These are phyloP conservation scores for Candida sp. DNA, from an alignment of 1,139 yeast species.

Conservation along the genomic window DNA sequence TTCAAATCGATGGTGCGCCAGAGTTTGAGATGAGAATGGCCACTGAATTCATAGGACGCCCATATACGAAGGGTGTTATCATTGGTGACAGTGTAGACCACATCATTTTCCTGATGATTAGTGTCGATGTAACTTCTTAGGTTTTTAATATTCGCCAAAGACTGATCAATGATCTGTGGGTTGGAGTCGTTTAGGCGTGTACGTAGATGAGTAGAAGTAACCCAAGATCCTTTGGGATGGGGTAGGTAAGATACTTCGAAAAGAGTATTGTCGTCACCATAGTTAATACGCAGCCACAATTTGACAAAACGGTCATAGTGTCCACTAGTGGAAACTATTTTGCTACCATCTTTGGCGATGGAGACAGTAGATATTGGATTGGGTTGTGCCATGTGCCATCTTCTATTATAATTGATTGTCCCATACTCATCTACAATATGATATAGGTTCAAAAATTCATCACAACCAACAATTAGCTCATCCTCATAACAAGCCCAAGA, in stretches of 20 bases:
- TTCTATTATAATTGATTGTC: constrained; percentile 21
- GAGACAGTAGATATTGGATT: constrained; percentile 51
- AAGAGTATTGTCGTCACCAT: constrained; percentile 60
- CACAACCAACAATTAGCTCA: constrained; percentile 64
- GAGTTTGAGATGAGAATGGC: constrained; percentile 53
- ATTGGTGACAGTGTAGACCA: constrained; percentile 58
- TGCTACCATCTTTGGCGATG: constrained; percentile 62
- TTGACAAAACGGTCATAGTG: constrained; percentile 64
- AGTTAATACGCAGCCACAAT: constrained; percentile 75
- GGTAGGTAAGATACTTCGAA: constrained; percentile 71
- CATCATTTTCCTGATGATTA: constrained; percentile 24
- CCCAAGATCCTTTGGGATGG: constrained; percentile 50
- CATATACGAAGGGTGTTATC: constrained; percentile 63
- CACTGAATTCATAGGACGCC: constrained; percentile 65
- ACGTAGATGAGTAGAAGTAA: constrained; percentile 58
- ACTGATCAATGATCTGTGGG: constrained; percentile 16
- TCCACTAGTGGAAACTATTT: constrained; percentile 60
- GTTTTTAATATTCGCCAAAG: constrained; percentile 39
- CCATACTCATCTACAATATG: constrained; percentile 47
- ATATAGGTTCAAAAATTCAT: constrained; percentile 49
- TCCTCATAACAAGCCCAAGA: constrained; percentile 63
- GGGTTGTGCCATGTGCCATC: constrained; percentile 60
- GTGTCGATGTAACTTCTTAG: constrained; percentile 31
- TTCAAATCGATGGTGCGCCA: constrained; percentile 57
- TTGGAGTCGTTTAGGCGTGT: constrained; percentile 10